Evolutionary conservation across 2,329 filamentous ascomycete genomes (phyloP).

Genomic region (Neurospora crassa): DNA sequence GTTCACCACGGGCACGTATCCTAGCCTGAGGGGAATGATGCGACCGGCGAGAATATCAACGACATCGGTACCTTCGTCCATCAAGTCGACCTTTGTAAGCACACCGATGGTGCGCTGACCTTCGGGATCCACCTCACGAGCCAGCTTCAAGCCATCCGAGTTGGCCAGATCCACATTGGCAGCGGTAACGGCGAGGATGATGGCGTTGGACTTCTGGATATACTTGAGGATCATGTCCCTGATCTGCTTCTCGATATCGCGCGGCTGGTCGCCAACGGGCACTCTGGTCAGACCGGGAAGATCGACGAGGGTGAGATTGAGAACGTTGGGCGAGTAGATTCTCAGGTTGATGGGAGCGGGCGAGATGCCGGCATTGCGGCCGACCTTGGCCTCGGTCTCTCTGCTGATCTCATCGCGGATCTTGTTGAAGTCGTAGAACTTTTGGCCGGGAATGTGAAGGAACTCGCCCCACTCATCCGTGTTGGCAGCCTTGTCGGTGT

Average conservation of each 20-base stretch:
- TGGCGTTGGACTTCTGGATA: constrained; percentile 96
- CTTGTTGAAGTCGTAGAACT: constrained; percentile 97
- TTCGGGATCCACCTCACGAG: constrained; percentile 92
- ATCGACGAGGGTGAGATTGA: constrained; percentile 94
- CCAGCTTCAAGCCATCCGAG: constrained; percentile 93
- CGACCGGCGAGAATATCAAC: constrained; percentile 96
- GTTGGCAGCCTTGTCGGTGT: constrained; percentile 80
- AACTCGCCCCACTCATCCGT: constrained; percentile 98
- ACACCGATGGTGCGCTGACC: constrained; percentile 98
- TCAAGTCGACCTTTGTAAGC: constrained; percentile 95
- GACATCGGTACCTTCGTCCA: constrained; percentile 97
- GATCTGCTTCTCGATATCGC: constrained; percentile 95
- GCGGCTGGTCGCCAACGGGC: constrained; percentile 88
- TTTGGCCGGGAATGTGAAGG: constrained; percentile 92
- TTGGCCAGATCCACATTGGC: constrained; percentile 98
- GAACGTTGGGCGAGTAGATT: constrained; percentile 96
- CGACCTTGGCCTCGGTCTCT: constrained; percentile 94
- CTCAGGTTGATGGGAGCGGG: constrained; percentile 94
- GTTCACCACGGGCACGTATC: constrained; percentile 95
- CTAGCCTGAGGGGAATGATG: constrained; percentile 88
- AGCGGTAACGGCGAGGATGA: constrained; percentile 90
- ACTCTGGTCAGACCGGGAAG: constrained; percentile 94
- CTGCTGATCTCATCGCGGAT: constrained; percentile 95
- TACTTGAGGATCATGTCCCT: constrained; percentile 98
- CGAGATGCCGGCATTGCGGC: constrained; percentile 92